A percentile compares a stretch with the other conserved stretches of the same genome.
Conservation (phyloP, 108 stramenopile genomes). For the Schizochytrium sp. region DNA sequence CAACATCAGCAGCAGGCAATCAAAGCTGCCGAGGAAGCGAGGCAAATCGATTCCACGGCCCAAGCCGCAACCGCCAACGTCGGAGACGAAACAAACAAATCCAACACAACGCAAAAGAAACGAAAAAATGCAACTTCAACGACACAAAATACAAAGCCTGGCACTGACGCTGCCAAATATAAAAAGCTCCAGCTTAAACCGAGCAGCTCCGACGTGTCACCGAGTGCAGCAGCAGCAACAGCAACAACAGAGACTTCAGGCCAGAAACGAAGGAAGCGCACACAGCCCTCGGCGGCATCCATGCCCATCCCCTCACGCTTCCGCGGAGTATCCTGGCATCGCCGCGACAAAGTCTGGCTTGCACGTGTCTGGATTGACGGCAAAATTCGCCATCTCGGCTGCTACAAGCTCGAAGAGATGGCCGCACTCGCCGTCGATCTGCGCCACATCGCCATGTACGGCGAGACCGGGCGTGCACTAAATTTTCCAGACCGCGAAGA, state of each 20-base stretch:
- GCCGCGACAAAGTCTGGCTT: slow-evolving; percentile 12
- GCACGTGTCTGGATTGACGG: background rate
- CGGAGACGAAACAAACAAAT: no score
- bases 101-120: no score
- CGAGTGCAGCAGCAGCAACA: background rate
- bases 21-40: no score
- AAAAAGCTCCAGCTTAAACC: no score
- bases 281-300: background rate
- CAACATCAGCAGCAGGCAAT: no score
- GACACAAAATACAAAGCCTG: no score
- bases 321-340: slow-evolving; percentile 15
- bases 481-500: background rate
- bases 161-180: no score
- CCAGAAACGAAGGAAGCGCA: background rate
- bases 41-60: no score
- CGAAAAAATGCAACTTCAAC: no score
- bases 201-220: no score
- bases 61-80: no score
- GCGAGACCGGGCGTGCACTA: background rate
- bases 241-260: background rate
- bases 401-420: slow-evolving; percentile 2
- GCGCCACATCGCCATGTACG: background rate
- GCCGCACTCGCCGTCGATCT: background rate
- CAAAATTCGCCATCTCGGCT: background rate
- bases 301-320: background rate